Evolutionary conservation across 305 asterid genomes (phyloP).

Genomic region (Fraxinus albicans): DNA sequence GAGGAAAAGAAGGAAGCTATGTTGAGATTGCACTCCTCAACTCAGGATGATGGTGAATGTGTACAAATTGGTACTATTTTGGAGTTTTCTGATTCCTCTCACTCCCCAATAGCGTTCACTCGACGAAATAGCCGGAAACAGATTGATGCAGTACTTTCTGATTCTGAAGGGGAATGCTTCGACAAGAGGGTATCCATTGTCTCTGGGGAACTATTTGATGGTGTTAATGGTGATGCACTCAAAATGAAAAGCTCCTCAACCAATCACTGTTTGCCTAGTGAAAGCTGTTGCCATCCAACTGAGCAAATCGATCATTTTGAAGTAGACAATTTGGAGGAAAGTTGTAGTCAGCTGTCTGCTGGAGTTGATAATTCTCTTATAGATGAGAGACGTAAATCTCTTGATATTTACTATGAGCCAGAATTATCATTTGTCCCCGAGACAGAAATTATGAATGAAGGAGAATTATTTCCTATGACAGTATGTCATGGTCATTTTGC

Average conservation of each 20-base stretch:
- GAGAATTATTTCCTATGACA: conserved; percentile 48
- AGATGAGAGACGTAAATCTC: conserved; percentile 39
- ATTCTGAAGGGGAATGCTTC: conserved; percentile 68
- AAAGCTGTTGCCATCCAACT: conserved; percentile 42
- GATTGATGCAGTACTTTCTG: conserved; percentile 61
- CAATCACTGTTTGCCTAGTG: conserved; percentile 35
- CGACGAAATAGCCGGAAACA: conserved; percentile 50
- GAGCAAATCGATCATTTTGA: conserved; percentile 34
- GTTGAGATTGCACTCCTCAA: conserved; percentile 52
- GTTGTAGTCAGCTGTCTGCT: conserved; percentile 33
- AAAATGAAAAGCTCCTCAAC: conserved; percentile 33
- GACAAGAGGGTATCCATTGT: conserved; percentile 36
- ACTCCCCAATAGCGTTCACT: conserved; percentile 61
- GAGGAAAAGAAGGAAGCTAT: conserved; percentile 66
- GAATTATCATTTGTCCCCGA: conserved; percentile 73
- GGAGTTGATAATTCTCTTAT: conserved; percentile 33
- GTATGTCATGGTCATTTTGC: conserved; percentile 51
- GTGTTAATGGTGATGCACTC: conserved; percentile 32
- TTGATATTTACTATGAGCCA: conserved; percentile 52
- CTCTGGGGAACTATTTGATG: conserved; percentile 35
- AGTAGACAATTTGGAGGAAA: conserved; percentile 44
- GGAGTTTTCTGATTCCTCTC: conserved; percentile 53
- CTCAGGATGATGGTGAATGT: conserved; percentile 46
- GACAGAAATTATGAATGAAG: conserved; percentile 49
- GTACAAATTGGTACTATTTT: conserved; percentile 36